These are phyloP conservation scores for Cruciata laevipes DNA, from an alignment of 257 asterid species.

Conservation along the genomic window DNA sequence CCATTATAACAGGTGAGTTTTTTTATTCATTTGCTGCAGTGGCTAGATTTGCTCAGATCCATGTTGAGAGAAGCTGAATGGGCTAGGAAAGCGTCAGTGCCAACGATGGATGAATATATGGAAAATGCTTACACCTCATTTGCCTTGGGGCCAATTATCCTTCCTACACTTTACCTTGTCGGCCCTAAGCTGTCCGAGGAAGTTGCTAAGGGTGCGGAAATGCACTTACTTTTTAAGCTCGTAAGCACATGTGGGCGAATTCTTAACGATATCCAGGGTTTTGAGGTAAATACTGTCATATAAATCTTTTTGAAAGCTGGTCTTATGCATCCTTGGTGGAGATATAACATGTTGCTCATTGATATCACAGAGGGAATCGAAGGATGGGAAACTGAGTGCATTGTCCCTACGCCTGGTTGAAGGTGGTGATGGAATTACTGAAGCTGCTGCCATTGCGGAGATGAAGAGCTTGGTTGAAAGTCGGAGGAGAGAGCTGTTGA, in stretches of 20 bases:
- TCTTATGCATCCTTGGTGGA: background rate
- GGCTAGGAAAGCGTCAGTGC: conserved; percentile 34
- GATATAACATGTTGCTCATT: background rate
- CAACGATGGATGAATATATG: conserved; percentile 69
- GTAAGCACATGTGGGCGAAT: conserved; percentile 83
- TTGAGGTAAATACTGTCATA: conserved; percentile 43
- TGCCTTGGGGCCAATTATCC: conserved; percentile 84
- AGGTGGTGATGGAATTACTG: conserved; percentile 32
- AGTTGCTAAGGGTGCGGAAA: conserved; percentile 51
- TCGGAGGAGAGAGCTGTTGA: conserved; percentile 52
- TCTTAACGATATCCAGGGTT: conserved; percentile 63
- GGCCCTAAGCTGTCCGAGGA: conserved; percentile 81
- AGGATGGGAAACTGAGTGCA: conserved; percentile 64
- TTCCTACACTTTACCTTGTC: conserved; percentile 68
- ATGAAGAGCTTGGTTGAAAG: conserved; percentile 35
- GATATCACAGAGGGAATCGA: conserved; percentile 61
- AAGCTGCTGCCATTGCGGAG: conserved; percentile 40
- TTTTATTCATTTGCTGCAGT: conserved; percentile 37
- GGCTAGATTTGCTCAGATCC: conserved; percentile 61
- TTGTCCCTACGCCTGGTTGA: conserved; percentile 40
- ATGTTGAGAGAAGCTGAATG: conserved; percentile 87
- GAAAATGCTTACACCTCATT: conserved; percentile 62
- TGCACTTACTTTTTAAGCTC: conserved; percentile 43
- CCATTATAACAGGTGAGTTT: background rate
- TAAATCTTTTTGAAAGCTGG: background rate